Evolutionary conservation across 306 rosid species (phyloP), one percentile per base, ranked within the genome.

Genomic region (Sophora flavescens): DNA sequence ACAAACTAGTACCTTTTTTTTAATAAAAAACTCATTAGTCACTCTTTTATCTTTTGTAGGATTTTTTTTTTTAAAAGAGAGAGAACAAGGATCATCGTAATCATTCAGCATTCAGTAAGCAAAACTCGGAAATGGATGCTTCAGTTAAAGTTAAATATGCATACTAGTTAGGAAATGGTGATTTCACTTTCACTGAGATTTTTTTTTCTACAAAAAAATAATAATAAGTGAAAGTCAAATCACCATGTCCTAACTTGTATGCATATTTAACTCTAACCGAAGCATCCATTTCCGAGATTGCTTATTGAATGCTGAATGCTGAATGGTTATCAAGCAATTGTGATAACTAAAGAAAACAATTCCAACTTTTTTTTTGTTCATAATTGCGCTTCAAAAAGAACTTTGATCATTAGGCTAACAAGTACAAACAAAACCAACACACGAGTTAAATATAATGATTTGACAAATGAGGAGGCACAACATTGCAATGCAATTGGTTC

Each of bases 291-390:
- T 5, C 17, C 12, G 5, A 50, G 51, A 11, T 5, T 33, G 12
- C 36, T 56, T 22, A 4, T n/a, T n/a, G n/a, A n/a, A n/a, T n/a
- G n/a, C 15, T 50, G 30, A 50, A 15, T 48, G 42, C 15, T 32
- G 30, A 50, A 15, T 48, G 42, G 59, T n/a, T 30, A 22, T 65
- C 36, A 41, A 65, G 54, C 36, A 69, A 5, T 32, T n/a, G 63
- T 2, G 35, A 53, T 70, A 42, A 72, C 59, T 26, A 75, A 14
- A 22, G 18, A 35, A 50, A 74, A 63, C 44, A 51, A 63, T 26
- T 41, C 11, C 68, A 30, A 32, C 50, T 68, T 18, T 17, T 15
- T 41, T 36, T 30, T 2, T 3, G 41, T 74, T 44, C 33, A 38
- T 8, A 60, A 14, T 56, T 35, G 79, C 33, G 75, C n/a, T 51